A percentile compares a stretch with the other conserved stretches of the same genome.
These are phyloP conservation scores for Hirsutella thompsonii DNA, from an alignment of 2,329 filamentous ascomycete genomes.

Conservation along the genomic window DNA sequence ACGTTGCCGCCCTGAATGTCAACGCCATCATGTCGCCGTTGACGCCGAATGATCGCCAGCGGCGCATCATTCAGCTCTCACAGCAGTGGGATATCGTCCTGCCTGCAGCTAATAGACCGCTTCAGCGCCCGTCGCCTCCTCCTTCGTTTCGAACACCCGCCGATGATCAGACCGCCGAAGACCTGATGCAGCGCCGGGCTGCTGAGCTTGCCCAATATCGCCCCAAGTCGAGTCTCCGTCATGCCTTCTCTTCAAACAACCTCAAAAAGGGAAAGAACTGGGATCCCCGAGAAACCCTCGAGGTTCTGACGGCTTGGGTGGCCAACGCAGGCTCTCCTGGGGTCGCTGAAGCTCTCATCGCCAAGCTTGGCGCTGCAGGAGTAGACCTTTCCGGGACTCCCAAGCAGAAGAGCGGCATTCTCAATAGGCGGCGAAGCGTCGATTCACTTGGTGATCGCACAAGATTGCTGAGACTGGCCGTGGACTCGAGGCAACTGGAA, in stretches of 20 bases:
- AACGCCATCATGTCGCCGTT: constrained; percentile 14
- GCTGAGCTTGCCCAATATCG: constrained; percentile 20
- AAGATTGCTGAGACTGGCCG: constrained; percentile 35
- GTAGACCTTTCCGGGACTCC: constrained; percentile 35
- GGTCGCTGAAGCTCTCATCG: constrained; percentile 42
- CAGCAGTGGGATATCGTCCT: constrained; percentile 34
- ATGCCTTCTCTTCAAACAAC: constrained; percentile 23
- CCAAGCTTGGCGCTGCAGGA: constrained; percentile 33
- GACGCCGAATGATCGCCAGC: constrained; percentile 24
- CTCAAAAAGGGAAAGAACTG: constrained; percentile 35
- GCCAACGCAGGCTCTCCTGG: constrained; percentile 35
- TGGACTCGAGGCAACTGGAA: constrained; percentile 34
- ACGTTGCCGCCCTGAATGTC: background rate
- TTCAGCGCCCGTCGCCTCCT: constrained; percentile 26
- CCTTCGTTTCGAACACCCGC: constrained; percentile 30
- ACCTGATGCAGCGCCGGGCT: constrained; percentile 34
- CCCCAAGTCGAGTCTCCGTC: constrained; percentile 25
- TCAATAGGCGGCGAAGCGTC: constrained; percentile 35
- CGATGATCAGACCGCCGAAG: constrained; percentile 41
- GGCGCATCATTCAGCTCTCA: constrained; percentile 36
- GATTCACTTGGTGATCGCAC: constrained; percentile 35
- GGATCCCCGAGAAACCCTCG: constrained; percentile 40
- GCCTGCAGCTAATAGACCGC: constrained; percentile 25
- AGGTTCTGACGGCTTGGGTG: constrained; percentile 36
- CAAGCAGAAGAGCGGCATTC: constrained; percentile 33